These are phyloP conservation scores for Quercus gilva DNA, from an alignment of 306 rosid genomes.

Conservation along the genomic window DNA sequence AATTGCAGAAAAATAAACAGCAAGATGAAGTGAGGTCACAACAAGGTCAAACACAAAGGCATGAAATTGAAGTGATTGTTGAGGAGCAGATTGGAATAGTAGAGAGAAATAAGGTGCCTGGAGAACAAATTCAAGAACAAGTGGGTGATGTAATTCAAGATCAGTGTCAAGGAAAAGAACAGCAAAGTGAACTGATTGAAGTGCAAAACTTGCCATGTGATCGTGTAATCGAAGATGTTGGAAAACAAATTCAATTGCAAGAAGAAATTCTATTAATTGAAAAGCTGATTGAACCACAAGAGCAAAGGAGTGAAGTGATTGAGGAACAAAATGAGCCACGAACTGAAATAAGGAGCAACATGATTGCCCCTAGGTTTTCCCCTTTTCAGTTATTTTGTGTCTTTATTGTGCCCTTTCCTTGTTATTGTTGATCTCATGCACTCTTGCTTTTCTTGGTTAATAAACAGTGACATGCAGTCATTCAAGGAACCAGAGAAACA, in stretches of 20 bases:
- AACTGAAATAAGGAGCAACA: not conserved
- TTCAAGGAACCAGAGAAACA: conserved; percentile 5
- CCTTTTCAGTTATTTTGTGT: not conserved
- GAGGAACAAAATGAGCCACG: not conserved
- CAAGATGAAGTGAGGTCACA: not conserved
- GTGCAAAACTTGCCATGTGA: not conserved
- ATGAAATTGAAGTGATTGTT: not conserved
- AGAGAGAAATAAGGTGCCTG: not conserved
- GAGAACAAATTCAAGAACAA: conserved; percentile 22
- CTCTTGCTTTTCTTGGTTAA: not conserved
- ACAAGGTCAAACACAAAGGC: not conserved
- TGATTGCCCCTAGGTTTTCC: conserved; percentile 8
- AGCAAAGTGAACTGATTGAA: not conserved
- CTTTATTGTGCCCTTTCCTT: not conserved
- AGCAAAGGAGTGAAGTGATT: not conserved
- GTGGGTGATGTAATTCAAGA: no score
- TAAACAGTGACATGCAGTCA: conserved; percentile 9
- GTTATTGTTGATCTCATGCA: not conserved
- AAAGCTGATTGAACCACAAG: not conserved
- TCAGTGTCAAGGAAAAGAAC: no score
- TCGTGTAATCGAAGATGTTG: not conserved
- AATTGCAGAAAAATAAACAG: no score
- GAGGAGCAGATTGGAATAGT: not conserved
- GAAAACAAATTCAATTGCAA: not conserved
- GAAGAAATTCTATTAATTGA: conserved; percentile 11